A percentile compares a stretch with the other conserved stretches of the same genome.
phyloP scores from a whole-genome alignment of 2,329 filamentous ascomycete species.

The Xylariaceae sp. region DNA sequence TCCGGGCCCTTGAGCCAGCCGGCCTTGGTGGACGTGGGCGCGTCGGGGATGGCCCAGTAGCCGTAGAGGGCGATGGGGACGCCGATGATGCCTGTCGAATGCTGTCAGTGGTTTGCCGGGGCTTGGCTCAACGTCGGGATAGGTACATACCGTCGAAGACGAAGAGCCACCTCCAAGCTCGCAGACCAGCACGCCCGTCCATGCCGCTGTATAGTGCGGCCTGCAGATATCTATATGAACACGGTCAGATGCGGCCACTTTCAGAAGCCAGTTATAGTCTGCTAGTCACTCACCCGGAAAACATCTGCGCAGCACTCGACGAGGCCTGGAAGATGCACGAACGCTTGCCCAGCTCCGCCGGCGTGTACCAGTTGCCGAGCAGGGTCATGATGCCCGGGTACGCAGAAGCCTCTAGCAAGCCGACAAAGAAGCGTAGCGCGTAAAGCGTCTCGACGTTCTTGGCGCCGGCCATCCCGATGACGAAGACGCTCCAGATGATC shows the following conservation, averaged over 20 bases:
- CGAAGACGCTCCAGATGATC: slow-evolving; percentile 32
- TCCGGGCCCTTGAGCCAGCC: slow-evolving; percentile 26
- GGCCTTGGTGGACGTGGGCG: slow-evolving; percentile 23
- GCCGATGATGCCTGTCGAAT: slow-evolving; percentile 21
- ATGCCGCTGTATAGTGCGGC: slow-evolving; percentile 49
- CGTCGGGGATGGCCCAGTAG: slow-evolving; percentile 30
- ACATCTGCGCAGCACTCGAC: slow-evolving; percentile 49
- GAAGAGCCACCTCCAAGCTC: slow-evolving; percentile 54
- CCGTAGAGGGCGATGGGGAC: slow-evolving; percentile 29
- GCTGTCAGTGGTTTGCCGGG: no score
- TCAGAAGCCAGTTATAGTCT: no score
- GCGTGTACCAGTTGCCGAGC: slow-evolving; percentile 42
- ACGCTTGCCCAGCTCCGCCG: slow-evolving; percentile 45
- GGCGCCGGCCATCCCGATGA: slow-evolving; percentile 27
- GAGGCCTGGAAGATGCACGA: slow-evolving; percentile 44
- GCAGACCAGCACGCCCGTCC: slow-evolving; percentile 42
- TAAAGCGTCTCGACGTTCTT: slow-evolving; percentile 34
- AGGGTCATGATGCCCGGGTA: slow-evolving; percentile 39
- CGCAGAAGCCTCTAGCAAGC: slow-evolving; percentile 35
- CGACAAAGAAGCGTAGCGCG: slow-evolving; percentile 38
- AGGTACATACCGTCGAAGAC: slow-evolving; percentile 7
- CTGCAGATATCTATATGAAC: slow-evolving; percentile 35
- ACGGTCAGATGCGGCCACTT: no score
- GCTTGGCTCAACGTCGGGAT: no score
- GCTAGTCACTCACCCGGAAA: slow-evolving; percentile 46